Evolutionary conservation across 163 green algal genomes (phyloP).

Genomic region (Picocystis sp.): DNA sequence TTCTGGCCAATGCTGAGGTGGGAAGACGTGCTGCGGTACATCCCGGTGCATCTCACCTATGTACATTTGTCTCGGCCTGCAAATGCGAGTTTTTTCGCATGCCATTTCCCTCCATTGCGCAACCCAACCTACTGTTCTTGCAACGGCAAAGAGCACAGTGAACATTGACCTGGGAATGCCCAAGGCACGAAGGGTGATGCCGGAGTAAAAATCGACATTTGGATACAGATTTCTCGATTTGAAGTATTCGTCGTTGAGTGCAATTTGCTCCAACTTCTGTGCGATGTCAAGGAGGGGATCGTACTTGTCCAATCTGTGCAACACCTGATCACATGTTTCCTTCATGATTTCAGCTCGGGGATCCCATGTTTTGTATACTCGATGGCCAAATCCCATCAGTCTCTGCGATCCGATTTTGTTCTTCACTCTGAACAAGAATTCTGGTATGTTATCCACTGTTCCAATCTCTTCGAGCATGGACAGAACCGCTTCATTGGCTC

Average conservation of each 20-base stretch:
- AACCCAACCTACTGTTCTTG: conserved; percentile 15
- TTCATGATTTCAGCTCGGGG: conserved; percentile 45
- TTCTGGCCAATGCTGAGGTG: no score
- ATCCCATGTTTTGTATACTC: conserved; percentile 53
- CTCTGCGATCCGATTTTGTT: conserved; percentile 4
- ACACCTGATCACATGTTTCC: conserved; percentile 32
- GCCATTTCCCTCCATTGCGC: conserved; percentile 27
- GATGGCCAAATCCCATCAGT: conserved; percentile 30
- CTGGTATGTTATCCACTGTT: conserved; percentile 20
- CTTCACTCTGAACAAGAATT: conserved; percentile 11
- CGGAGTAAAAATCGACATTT: conserved; percentile 97
- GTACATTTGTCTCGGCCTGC: no score
- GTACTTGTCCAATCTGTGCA: conserved; percentile 18
- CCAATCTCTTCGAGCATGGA: conserved; percentile 16
- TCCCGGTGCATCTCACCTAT: no score
- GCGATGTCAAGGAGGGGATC: conserved; percentile 53
- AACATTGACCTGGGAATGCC: conserved; percentile 50
- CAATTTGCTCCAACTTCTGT: conserved; percentile 63
- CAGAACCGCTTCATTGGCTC: conserved; percentile 4
- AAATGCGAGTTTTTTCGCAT: no score
- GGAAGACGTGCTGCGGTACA: no score
- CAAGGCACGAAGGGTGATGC: conserved; percentile 79
- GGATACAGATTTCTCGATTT: conserved; percentile 90
- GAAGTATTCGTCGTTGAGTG: conserved; percentile 77
- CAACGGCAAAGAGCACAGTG: conserved; percentile 48